Conservation (phyloP, 2,329 filamentous ascomycete species). For the Colletotrichum liriopes region DNA sequence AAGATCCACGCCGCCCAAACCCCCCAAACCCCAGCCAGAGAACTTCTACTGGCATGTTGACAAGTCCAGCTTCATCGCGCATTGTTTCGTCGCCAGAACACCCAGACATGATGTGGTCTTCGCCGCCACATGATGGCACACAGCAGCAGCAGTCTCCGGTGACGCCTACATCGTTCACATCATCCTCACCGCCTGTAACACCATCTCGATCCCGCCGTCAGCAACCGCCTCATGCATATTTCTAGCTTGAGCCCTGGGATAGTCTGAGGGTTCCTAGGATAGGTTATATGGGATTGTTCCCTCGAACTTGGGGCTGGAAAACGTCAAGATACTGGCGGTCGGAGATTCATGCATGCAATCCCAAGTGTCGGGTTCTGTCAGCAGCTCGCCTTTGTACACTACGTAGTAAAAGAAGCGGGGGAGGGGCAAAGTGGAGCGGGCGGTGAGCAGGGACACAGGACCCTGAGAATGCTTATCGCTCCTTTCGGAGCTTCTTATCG, state of each 20-base stretch:
- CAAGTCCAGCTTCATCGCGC: background rate
- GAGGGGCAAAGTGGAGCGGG: slow-evolving; percentile 17
- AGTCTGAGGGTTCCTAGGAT: too few species aligned
- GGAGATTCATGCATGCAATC: background rate
- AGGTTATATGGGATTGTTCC: background rate
- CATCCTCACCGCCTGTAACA: background rate
- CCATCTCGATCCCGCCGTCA: background rate
- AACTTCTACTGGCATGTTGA: background rate
- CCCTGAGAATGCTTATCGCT: slow-evolving; percentile 31
- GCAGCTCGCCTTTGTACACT: background rate
- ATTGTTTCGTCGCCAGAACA: background rate
- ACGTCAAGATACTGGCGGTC: background rate
- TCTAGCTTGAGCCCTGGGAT: background rate
- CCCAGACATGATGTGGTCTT: too few species aligned
- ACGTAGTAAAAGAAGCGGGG: slow-evolving; percentile 8
- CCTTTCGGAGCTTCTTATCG: slow-evolving; percentile 21
- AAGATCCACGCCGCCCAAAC: background rate
- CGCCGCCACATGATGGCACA: background rate
- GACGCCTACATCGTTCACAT: background rate
- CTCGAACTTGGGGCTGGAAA: background rate
- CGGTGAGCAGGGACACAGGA: slow-evolving; percentile 13
- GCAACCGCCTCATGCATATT: too few species aligned
- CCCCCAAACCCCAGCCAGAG: background rate
- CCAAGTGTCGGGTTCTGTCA: background rate
- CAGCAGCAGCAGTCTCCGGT: background rate